These are phyloP conservation scores for Pyrenula aspistea DNA, from an alignment of 495 filamentous ascomycete genomes.

Conservation along the genomic window DNA sequence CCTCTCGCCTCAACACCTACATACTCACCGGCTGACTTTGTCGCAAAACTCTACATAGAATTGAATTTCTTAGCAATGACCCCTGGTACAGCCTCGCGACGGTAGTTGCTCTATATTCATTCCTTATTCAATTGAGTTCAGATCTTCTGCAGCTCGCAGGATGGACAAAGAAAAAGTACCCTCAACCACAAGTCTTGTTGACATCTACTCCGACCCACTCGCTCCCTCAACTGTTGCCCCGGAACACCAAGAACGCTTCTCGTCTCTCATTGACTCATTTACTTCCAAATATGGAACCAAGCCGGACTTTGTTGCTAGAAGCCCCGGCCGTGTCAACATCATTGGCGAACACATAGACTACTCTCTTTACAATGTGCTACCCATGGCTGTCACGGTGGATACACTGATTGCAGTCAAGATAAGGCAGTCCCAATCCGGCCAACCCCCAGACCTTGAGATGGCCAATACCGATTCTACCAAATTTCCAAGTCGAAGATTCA, in stretches of 20 bases:
- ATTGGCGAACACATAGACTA: slow-evolving; percentile 99
- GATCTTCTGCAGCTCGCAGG: not conserved
- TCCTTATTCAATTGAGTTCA: slow-evolving; percentile 2
- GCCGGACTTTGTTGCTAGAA: slow-evolving; percentile 76
- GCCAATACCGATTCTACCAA: slow-evolving; percentile 67
- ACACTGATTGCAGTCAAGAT: slow-evolving; percentile 76
- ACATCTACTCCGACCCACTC: slow-evolving; percentile 35
- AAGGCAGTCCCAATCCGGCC: slow-evolving; percentile 24
- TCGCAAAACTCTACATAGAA: too few relatives aligned
- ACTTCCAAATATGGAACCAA: slow-evolving; percentile 53
- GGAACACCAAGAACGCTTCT: slow-evolving; percentile 49
- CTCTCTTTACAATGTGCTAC: slow-evolving; percentile 87
- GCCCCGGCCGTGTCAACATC: slow-evolving; percentile 92
- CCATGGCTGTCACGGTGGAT: slow-evolving; percentile 88
- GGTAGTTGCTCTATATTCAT: slow-evolving; percentile 1
- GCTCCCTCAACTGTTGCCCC: slow-evolving; percentile 22
- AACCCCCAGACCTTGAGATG: slow-evolving; percentile 42
- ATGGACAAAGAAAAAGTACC: slow-evolving; percentile 26
- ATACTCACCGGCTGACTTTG: too few relatives aligned
- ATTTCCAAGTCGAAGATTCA: slow-evolving; percentile 68
- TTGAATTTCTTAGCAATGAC: too few relatives aligned
- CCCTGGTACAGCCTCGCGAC: too few relatives aligned
- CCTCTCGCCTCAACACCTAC: too few relatives aligned
- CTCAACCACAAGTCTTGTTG: slow-evolving; percentile 35
- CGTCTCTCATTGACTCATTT: slow-evolving; percentile 59